These are phyloP conservation scores for Tetrahymena borealis DNA, from an alignment of 73 alveolate genomes.

Conservation along the genomic window DNA sequence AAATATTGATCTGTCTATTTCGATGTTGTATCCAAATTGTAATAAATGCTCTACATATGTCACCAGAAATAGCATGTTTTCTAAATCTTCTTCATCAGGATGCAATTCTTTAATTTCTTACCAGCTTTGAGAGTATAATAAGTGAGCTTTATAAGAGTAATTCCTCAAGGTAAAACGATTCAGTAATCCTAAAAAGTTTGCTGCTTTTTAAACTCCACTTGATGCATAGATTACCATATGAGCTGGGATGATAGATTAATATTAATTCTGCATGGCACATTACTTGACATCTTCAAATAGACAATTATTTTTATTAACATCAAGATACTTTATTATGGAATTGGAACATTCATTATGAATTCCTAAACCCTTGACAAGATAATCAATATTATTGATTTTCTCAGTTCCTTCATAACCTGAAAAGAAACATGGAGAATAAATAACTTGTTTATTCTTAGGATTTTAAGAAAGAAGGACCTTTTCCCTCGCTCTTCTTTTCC, in stretches of 20 bases:
- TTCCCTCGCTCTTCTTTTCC: conserved; percentile 12
- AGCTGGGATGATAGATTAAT: conserved; percentile 7
- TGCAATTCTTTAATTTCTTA: neutral
- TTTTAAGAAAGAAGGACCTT: neutral
- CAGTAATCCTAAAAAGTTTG: neutral
- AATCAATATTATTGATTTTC: neutral
- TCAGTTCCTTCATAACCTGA: conserved; percentile 9
- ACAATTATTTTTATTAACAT: conserved; percentile 15
- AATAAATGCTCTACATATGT: neutral
- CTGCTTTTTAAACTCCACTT: conserved; percentile 29
- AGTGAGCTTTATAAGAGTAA: neutral
- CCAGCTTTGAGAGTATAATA: neutral
- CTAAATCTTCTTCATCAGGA: neutral
- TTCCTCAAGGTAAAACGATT: neutral
- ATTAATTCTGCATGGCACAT: conserved; percentile 20
- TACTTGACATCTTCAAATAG: neutral
- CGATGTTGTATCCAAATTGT: neutral
- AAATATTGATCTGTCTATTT: neutral
- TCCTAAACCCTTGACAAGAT: conserved; percentile 8
- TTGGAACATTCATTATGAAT: neutral
- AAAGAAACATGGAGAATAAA: conserved; percentile 25
- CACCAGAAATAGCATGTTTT: neutral
- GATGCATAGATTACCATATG: conserved; percentile 9
- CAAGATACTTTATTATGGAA: conserved; percentile 6
- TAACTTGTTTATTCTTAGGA: neutral